Evolutionary conservation across 2,329 filamentous ascomycete genomes (phyloP).

Genomic region (Tolypocladium amazonense): DNA sequence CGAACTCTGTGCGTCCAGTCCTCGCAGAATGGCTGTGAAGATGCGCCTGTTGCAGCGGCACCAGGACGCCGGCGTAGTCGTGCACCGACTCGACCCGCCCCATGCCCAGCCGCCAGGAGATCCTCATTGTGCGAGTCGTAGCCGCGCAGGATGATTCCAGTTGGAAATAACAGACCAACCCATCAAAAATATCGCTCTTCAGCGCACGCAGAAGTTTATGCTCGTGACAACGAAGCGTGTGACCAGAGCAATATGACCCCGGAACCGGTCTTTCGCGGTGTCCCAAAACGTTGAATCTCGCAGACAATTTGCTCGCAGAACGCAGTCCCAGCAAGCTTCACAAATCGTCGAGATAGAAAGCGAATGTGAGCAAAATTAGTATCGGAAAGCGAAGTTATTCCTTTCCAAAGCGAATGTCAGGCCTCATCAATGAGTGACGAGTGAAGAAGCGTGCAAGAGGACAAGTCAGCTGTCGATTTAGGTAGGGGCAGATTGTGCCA

Average conservation of each 20-base stretch:
- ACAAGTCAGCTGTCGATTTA: neutral
- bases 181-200: neutral
- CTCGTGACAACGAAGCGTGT: neutral
- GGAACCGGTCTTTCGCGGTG: neutral
- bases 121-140: slow-evolving; percentile 13
- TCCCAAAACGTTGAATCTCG: neutral
- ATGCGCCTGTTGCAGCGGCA: slow-evolving; percentile 45
- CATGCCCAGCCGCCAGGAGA: slow-evolving; percentile 19
- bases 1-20: slow-evolving; percentile 32
- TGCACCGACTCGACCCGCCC: slow-evolving; percentile 33
- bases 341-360: neutral
- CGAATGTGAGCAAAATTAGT: no score
- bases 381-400: neutral
- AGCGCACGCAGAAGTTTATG: no score
- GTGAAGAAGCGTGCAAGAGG: neutral
- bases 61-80: slow-evolving; percentile 39
- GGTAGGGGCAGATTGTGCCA: neutral
- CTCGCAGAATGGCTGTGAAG: slow-evolving; percentile 43
- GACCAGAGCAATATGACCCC: neutral
- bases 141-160: neutral
- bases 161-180: neutral
- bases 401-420: neutral
- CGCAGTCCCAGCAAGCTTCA: neutral
- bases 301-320: neutral
- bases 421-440: neutral